phyloP scores from a whole-genome alignment of 169 alveolate genomes.

The Eimeria necatrix region DNA sequence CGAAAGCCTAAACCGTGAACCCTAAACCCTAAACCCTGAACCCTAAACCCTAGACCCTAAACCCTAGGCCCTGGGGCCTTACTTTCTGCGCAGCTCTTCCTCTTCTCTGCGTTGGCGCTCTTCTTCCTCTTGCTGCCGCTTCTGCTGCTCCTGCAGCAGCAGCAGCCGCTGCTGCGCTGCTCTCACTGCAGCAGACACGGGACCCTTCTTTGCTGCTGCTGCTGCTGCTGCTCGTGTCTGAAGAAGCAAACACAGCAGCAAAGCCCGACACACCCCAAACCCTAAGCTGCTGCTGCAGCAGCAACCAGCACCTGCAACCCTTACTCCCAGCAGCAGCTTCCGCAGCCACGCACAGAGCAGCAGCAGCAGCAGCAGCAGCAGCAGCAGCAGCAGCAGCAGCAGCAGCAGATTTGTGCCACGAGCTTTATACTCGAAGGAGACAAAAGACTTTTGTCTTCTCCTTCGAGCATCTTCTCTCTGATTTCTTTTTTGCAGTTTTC shows the following conservation, averaged over 20 bases:
- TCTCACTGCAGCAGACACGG: conserved; percentile 77
- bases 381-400: conserved; percentile 14
- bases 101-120: conserved; percentile 55
- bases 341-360: no score
- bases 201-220: conserved; percentile 63
- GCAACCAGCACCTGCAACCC: not conserved
- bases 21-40: not conserved
- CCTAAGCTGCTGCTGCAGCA: not conserved
- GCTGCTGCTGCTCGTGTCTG: conserved; percentile 24
- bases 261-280: not conserved
- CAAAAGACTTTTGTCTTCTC: not conserved
- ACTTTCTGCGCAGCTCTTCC: conserved; percentile 81
- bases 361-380: not conserved
- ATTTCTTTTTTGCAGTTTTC: not conserved
- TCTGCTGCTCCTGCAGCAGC: conserved; percentile 74
- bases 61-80: conserved; percentile 50
- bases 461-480: not conserved
- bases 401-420: not conserved
- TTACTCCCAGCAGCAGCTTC: no score
- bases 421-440: not conserved
- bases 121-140: conserved; percentile 68
- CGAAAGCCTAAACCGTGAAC: no score
- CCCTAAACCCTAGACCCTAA: not conserved
- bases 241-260: conserved; percentile 1
- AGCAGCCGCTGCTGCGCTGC: conserved; percentile 82